Percentiles rank a stretch among this genome's conserved stretches.
These are phyloP conservation scores for Rhodotorula mucilaginosa DNA, from an alignment of 1,284 basidiomycete genomes.

Conservation along the genomic window DNA sequence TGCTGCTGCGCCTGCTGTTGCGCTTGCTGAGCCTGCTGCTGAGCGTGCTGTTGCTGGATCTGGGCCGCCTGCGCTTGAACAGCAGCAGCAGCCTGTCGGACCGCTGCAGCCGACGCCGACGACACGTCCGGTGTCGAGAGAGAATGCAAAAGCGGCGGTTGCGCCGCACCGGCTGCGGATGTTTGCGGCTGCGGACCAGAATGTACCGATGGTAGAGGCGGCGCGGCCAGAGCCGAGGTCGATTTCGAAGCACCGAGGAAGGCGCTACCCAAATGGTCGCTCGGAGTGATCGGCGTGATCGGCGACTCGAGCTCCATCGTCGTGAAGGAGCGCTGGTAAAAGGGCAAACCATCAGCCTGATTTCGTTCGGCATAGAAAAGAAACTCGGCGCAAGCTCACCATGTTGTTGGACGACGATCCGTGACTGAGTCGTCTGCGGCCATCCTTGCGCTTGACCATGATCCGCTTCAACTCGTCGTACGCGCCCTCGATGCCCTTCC, in stretches of 20 bases:
- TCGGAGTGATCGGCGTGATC: slow-evolving; percentile 16
- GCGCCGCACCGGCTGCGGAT: background rate
- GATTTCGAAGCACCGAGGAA: slow-evolving; percentile 5
- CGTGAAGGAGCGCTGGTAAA: slow-evolving; percentile 16
- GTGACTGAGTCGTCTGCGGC: background rate
- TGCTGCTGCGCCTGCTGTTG: slow-evolving; percentile 17
- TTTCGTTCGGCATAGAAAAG: background rate
- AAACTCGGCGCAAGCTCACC: background rate
- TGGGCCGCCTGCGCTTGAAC: slow-evolving; percentile 13
- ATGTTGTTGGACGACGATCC: slow-evolving; percentile 1
- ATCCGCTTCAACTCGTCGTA: slow-evolving; percentile 37
- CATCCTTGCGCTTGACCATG: slow-evolving; percentile 28
- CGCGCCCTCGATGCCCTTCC: slow-evolving; percentile 40
- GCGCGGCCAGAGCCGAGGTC: background rate
- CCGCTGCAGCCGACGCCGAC: slow-evolving; percentile 15
- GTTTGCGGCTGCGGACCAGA: no score
- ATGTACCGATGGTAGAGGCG: background rate
- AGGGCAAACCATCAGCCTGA: background rate
- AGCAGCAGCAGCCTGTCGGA: slow-evolving; percentile 16
- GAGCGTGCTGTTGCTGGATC: slow-evolving; percentile 11
- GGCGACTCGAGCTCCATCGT: slow-evolving; percentile 40
- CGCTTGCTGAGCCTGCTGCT: slow-evolving; percentile 18
- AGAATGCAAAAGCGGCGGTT: slow-evolving; percentile 31
- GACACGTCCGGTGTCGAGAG: slow-evolving; percentile 32
- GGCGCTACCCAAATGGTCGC: background rate